Evolutionary conservation across 768 basidiomycete genomes (phyloP).

Genomic region (Paxillus rubicundulus): DNA sequence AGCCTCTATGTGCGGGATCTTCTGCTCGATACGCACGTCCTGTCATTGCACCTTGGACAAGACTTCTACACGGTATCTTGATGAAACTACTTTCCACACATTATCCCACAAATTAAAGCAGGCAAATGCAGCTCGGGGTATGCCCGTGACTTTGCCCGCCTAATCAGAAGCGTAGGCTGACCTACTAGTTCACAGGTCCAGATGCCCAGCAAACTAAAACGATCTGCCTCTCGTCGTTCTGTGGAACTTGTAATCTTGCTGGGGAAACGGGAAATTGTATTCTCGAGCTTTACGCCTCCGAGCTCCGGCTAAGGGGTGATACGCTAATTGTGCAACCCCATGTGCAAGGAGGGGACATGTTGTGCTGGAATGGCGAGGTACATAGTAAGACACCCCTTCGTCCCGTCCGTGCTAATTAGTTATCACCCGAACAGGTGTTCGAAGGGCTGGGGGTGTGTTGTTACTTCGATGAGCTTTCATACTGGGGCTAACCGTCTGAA

Average conservation of each 20-base stretch:
- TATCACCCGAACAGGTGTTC: slow-evolving; percentile 50
- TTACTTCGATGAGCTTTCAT: background rate
- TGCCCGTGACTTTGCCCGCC: background rate
- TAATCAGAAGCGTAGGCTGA: slow-evolving; percentile 1
- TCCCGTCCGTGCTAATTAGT: background rate
- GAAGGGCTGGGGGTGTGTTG: slow-evolving; percentile 68
- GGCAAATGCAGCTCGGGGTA: slow-evolving; percentile 62
- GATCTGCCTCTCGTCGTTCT: slow-evolving; percentile 13
- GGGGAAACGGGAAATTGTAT: slow-evolving; percentile 20
- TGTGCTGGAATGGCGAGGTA: slow-evolving; percentile 90
- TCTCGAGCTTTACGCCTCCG: slow-evolving; percentile 64
- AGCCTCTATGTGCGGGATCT: slow-evolving; percentile 67
- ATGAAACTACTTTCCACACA: slow-evolving; percentile 17
- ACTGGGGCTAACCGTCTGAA: slow-evolving; percentile 27
- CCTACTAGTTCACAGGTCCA: slow-evolving; percentile 47
- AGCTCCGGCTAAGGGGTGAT: slow-evolving; percentile 69
- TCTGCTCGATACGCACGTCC: slow-evolving; percentile 41
- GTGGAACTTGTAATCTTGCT: slow-evolving; percentile 6
- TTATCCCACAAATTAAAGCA: slow-evolving; percentile 37
- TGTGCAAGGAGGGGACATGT: slow-evolving; percentile 47
- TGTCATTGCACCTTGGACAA: slow-evolving; percentile 11
- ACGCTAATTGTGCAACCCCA: slow-evolving; percentile 68
- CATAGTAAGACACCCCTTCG: slow-evolving; percentile 8
- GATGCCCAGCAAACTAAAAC: slow-evolving; percentile 49
- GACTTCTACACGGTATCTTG: background rate